phyloP scores from a whole-genome alignment of 345 rosid species.

The Cardiospermum halicacabum region DNA sequence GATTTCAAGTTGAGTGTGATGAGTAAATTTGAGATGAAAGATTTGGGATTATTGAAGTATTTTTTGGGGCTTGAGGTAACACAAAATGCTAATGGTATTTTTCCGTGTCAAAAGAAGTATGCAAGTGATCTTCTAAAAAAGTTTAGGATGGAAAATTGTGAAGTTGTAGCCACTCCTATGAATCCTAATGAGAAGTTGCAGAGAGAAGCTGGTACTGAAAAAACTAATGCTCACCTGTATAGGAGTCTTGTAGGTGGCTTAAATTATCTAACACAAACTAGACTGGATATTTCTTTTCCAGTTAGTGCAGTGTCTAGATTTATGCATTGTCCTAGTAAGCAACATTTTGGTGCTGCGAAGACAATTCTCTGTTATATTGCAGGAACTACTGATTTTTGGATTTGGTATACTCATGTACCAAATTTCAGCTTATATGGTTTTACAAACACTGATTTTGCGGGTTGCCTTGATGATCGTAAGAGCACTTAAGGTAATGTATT shows the following conservation, averaged over 20 bases:
- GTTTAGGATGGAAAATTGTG: not conserved
- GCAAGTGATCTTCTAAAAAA: not conserved
- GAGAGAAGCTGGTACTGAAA: not conserved
- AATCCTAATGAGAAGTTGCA: not conserved
- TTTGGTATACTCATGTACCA: not conserved
- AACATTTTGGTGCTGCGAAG: not conserved
- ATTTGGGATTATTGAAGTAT: not conserved
- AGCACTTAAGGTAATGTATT: not conserved
- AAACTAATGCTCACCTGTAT: not conserved
- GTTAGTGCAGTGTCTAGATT: not conserved
- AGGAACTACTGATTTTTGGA: not conserved
- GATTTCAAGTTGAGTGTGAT: not conserved
- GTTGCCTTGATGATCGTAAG: not conserved
- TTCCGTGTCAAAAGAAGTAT: not conserved
- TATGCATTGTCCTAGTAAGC: too few species aligned
- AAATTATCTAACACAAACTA: not conserved
- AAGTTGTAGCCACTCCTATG: not conserved
- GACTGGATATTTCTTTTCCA: not conserved
- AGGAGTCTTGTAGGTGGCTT: not conserved
- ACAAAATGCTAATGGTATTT: not conserved
- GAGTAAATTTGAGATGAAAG: not conserved
- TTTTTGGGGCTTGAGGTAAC: not conserved
- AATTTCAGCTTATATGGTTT: not conserved
- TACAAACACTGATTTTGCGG: not conserved
- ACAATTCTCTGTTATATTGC: not conserved